Evolutionary conservation across 352 stramenopile species (phyloP), one percentile per base, ranked within the genome.

Genomic region (Phytophthora podocarpi): DNA sequence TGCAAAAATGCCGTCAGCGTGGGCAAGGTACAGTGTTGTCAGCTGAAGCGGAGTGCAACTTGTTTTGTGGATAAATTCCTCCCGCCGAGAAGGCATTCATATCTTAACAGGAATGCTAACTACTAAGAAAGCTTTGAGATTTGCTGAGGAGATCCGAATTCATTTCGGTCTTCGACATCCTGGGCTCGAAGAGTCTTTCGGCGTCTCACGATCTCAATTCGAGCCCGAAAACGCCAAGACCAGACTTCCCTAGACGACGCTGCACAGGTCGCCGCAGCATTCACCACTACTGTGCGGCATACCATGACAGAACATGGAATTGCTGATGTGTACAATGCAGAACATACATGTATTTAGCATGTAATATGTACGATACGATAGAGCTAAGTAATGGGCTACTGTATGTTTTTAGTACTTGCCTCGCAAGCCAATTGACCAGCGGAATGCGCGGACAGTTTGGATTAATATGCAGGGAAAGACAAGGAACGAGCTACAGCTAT

Each of bases 281-380:
- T 48, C 23, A 39, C 41, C 2, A 23, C 31, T 27, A 39, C 5
- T 3, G 43, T 53, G 6, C 40, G 31, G 3, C 20, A 35, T 8
- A 40, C n/a, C 6, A 58, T 64, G 4, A 34, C 45, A 5, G 55
- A 45, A 9, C 35, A 56, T 23, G 30, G 21, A 2, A 54, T 60
- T 15, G 31, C 46, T n/a, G 2, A 60, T 10, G 9, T 67, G 1
- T 55, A 34, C 34, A 55, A 61, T 52, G 48, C 54, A 26, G 41
- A 57, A 20, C 47, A 66, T 61, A 70, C 62, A 20, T 47, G n/a
- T 65, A 52, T 16, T 20, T 46, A n/a, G n/a, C n/a, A n/a, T n/a
- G n/a, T n/a, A n/a, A n/a, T n/a, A n/a, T n/a, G n/a, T n/a, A n/a
- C n/a, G n/a, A n/a, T n/a, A n/a, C n/a, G n/a, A n/a, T n/a, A n/a